Evolutionary conservation across 305 asterid species (phyloP), one percentile per base, ranked within the genome.

Genomic region (Rubia peregrina): DNA sequence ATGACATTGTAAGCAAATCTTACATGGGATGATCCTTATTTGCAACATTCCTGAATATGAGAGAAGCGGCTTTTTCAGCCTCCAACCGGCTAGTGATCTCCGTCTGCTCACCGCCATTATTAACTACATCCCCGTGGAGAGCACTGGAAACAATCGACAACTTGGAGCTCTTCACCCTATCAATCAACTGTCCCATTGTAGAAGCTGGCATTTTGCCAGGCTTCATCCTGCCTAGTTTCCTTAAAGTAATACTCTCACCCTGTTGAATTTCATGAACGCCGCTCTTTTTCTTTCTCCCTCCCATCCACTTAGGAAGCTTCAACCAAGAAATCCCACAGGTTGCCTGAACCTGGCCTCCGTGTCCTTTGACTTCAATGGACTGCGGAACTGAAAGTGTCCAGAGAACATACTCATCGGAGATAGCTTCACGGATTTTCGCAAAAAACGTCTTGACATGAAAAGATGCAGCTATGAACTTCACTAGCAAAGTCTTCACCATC

Each of bases 391-490:
- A 86, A 16, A 90, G 81, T 0, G 82, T 79, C 79, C 83, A 87
- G 60, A 90, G 92, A 33, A 90, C 83, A 44, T 86, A 90, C 76
- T 90, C 91, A 80, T 88, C 86, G 17, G 84, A 86, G 13, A 90
- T 84, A 3, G 95, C 84, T 69, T 90, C 96, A 65, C 85, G 91
- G 67, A 90, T 90, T 42, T 88, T 82, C 5, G 77, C 87, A 13
- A 90, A 90, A 80, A 74, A 90, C 7, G 96, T 86, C 40, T 85
- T 83, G 8, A 88, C 95, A 49, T 88, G 96, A 73, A 83, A 89
- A 68, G 76, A 33, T 0, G 96, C 83, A 73, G 96, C 96, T 26
- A 88, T 76, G 0, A 81, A 21, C 74, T 90, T 90, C 14, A 90
- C 79, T 7, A 86, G 40, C 9, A 88, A 66, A 2, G 95, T 90